Evolutionary conservation across 768 basidiomycete genomes (phyloP), one percentile per base, ranked within the genome.

Genomic region (Lactarius psammicola): DNA sequence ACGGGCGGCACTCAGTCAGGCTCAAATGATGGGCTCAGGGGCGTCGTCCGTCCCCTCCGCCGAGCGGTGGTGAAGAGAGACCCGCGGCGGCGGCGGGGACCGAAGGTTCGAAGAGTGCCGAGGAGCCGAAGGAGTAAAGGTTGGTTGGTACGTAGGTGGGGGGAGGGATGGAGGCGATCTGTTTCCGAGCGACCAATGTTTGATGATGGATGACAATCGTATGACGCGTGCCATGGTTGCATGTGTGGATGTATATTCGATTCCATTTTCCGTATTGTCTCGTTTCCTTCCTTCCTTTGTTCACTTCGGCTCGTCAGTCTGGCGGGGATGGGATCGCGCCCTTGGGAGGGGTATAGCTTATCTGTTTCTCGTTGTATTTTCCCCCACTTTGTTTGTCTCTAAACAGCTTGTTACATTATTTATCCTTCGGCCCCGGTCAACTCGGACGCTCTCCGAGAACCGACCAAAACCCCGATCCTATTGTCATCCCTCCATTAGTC

Each of bases 1-100:
- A 4, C 82, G 91, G 10, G 87, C 88, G 0, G 88, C 88, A 2
- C 82, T 93, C 60, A 82, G 80, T 64, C 78, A 80, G 31, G 65
- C 77, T 0, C 80, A 81, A 67, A 64, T 76, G 54, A 55, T 70
- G 53, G 42, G 53, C 34, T 65, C 64, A 59, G 58, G 57, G 23
- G 63, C 53, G 8, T n/a, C n/a, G n/a, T 10, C 34, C n/a, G 59
- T 31, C 20, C n/a, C 33, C 54, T 10, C 34, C 59, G 6, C 59
- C 60, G 17, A 26, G 55, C n/a, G 46, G 59, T 38, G 36, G 17
- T 42, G 65, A 66, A 4, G 65, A 66, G 28, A 62, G 46, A 61
- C 26, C 64, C 13, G 58, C 58, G 23, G 26, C 42, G 23, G 34
- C 64, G n/a, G 34, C 60, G 20, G 20, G 1, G 5, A 17, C 51